Conservation (phyloP, 495 filamentous ascomycete species). For the Darksidea phi region DNA sequence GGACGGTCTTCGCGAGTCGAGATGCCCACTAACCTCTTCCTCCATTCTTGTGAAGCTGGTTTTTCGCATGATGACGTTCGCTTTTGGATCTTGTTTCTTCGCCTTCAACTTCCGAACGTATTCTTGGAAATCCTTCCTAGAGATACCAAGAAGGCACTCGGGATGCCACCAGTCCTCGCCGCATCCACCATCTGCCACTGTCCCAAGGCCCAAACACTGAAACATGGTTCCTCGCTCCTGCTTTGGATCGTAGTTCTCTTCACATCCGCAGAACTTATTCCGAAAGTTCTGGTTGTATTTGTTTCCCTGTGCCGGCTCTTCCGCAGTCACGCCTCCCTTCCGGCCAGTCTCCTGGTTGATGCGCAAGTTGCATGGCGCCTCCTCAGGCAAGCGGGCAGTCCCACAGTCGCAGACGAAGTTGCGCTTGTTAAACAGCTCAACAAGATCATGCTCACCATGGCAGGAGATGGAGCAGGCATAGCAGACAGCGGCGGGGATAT, state of each 20-base stretch:
- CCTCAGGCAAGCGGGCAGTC: conserved; percentile 70
- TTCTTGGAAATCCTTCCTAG: conserved; percentile 49
- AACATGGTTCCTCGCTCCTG: conserved; percentile 98
- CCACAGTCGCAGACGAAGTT: conserved; percentile 97
- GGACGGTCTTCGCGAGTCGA: conserved; percentile 18
- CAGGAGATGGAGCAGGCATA: conserved; percentile 96
- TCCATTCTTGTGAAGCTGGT: conserved; percentile 26
- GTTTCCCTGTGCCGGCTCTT: conserved; percentile 70
- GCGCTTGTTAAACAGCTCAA: conserved; percentile 94
- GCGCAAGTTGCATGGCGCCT: conserved; percentile 73
- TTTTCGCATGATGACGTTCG: conserved; percentile 25
- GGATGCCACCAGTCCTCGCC: conserved; percentile 99
- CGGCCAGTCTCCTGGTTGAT: conserved; percentile 68
- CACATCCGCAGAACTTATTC: conserved; percentile 90
- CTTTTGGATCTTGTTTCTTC: background rate
- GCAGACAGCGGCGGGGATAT: conserved; percentile 79
- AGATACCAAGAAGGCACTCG: conserved; percentile 82
- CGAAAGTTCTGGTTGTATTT: conserved; percentile 93
- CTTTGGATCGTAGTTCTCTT: conserved; percentile 77
- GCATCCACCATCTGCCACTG: conserved; percentile 77
- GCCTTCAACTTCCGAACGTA: conserved; percentile 25
- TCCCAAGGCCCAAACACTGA: conserved; percentile 87
- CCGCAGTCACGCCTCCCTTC: conserved; percentile 73
- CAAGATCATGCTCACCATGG: conserved; percentile 90
- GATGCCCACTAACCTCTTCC: conserved; percentile 16